These are phyloP conservation scores for Phlyctochytrium bullatum DNA, from an alignment of 192 early-diverging fungal genomes.

Conservation along the genomic window DNA sequence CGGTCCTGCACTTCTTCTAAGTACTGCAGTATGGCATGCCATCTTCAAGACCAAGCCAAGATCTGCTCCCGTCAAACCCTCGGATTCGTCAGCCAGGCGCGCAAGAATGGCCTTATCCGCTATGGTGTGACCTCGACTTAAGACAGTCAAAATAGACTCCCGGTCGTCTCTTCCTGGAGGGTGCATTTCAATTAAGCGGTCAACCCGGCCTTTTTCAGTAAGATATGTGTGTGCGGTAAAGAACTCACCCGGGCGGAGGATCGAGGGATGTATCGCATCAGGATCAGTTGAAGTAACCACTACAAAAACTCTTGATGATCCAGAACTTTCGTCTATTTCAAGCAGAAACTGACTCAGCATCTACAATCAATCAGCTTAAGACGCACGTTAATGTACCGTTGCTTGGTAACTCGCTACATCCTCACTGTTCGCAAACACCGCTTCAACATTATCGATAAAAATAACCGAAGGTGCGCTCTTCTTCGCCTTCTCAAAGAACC, in stretches of 20 bases:
- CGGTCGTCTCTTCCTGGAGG: too few relatives aligned
- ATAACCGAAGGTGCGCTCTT: conserved; percentile 74
- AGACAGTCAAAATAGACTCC: too few relatives aligned
- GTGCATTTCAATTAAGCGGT: conserved; percentile 69
- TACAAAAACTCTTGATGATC: conserved; percentile 59
- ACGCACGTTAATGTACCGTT: neutral
- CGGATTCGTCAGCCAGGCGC: too few relatives aligned
- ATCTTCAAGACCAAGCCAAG: too few relatives aligned
- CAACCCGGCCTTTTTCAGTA: conserved; percentile 68
- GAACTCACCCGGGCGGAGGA: conserved; percentile 70
- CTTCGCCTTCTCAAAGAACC: conserved; percentile 69
- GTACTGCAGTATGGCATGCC: too few relatives aligned
- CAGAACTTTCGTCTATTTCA: conserved; percentile 70
- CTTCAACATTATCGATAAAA: conserved; percentile 94
- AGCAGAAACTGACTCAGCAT: conserved; percentile 66
- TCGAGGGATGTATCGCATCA: conserved; percentile 65
- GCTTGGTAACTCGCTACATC: conserved; percentile 48
- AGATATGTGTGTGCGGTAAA: neutral
- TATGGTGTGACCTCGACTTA: too few relatives aligned
- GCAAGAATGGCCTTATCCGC: too few relatives aligned
- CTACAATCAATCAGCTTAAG: conserved; percentile 17
- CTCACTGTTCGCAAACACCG: conserved; percentile 76
- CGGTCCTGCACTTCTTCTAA: too few relatives aligned
- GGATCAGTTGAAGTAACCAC: conserved; percentile 88
- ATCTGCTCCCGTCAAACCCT: too few relatives aligned